phyloP scores from a whole-genome alignment of 2,329 filamentous ascomycete species.

The Penicillium sp. region DNA sequence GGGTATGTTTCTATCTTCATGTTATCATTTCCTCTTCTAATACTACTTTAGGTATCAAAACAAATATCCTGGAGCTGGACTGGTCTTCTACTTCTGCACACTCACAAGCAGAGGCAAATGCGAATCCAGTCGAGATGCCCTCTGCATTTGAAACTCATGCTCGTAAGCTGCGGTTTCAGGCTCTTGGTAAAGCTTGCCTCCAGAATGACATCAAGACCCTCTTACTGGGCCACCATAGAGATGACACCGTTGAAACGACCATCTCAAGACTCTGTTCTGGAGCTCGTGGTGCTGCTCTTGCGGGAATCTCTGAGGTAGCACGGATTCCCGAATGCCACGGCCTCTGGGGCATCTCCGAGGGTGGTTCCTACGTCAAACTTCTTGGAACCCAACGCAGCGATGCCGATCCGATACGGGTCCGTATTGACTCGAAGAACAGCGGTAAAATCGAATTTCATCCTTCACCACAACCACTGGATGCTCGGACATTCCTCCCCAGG shows the following conservation, averaged over 20 bases:
- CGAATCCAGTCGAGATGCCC: constrained; percentile 38
- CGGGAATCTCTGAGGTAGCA: constrained; percentile 61
- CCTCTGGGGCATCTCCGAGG: constrained; percentile 65
- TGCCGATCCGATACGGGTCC: constrained; percentile 5
- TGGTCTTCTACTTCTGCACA: constrained; percentile 44
- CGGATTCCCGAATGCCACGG: constrained; percentile 82
- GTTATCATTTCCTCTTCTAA: background rate
- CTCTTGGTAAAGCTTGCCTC: constrained; percentile 60
- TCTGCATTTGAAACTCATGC: constrained; percentile 73
- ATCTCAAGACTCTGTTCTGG: constrained; percentile 69
- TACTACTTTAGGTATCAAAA: constrained; percentile 27
- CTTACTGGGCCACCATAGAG: constrained; percentile 78
- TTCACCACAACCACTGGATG: background rate
- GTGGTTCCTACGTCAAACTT: constrained; percentile 50
- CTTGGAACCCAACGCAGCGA: constrained; percentile 1
- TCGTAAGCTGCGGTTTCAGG: constrained; percentile 67
- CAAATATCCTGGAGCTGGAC: constrained; percentile 42
- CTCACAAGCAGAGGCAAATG: background rate
- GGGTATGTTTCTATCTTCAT: constrained; percentile 30
- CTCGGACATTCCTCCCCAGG: constrained; percentile 8
- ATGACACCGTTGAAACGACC: constrained; percentile 88
- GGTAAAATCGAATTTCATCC: constrained; percentile 1
- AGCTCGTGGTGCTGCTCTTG: constrained; percentile 65
- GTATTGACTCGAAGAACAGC: constrained; percentile 5
- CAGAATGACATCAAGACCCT: constrained; percentile 54